Percentiles rank a stretch among this genome's conserved stretches.
These are phyloP conservation scores for Fusarium gaditjirri DNA, from an alignment of 2,329 filamentous ascomycete species.

Conservation along the genomic window DNA sequence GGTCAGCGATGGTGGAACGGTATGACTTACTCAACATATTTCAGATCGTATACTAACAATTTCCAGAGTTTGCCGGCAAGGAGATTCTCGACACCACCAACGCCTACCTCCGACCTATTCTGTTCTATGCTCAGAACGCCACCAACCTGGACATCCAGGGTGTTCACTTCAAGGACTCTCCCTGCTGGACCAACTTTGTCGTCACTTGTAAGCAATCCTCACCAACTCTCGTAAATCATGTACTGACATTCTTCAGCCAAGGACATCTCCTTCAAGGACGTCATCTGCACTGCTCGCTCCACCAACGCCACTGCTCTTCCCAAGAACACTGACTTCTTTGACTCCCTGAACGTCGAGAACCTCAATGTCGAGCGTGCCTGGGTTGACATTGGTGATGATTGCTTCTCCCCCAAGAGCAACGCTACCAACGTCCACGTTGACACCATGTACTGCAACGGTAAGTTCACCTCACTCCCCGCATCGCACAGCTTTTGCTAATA, in stretches of 20 bases:
- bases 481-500: background rate
- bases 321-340: slow-evolving; percentile 44
- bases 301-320: slow-evolving; percentile 37
- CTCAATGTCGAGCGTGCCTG: slow-evolving; percentile 37
- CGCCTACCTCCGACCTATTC: slow-evolving; percentile 36
- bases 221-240: fast-evolving
- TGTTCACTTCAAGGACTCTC: slow-evolving; percentile 42
- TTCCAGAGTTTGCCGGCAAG: slow-evolving; percentile 32
- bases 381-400: slow-evolving; percentile 42
- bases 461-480: background rate
- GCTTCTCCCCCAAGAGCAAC: slow-evolving; percentile 43
- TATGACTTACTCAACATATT: fast-evolving
- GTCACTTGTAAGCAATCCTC: slow-evolving; percentile 25
- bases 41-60: background rate
- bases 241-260: slow-evolving; percentile 19
- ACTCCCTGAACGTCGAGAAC: slow-evolving; percentile 37
- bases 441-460: slow-evolving; percentile 43
- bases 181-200: slow-evolving; percentile 43
- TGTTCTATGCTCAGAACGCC: slow-evolving; percentile 43
- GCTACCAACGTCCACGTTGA: slow-evolving; percentile 37
- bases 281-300: slow-evolving; percentile 40
- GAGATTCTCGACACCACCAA: slow-evolving; percentile 39
- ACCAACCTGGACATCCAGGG: slow-evolving; percentile 37
- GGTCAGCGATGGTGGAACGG: slow-evolving; percentile 43
- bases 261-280: slow-evolving; percentile 38